Evolutionary conservation across 441 rosid genomes (phyloP).

Genomic region (Biscutella auriculata): DNA sequence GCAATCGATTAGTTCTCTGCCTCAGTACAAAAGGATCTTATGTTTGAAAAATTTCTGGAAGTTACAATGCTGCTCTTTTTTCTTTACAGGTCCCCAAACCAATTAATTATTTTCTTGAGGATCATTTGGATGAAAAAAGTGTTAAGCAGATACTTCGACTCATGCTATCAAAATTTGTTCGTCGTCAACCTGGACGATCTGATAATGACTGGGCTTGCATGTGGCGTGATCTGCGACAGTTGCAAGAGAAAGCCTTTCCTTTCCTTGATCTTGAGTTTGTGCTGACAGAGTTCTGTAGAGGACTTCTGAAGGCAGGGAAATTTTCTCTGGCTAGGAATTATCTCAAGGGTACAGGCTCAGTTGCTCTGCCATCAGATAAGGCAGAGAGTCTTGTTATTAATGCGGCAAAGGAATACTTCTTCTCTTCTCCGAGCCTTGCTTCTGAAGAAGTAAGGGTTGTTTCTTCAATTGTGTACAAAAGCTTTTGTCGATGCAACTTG

Average conservation of each 20-base stretch:
- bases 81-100: slow-evolving; percentile 83
- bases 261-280: slow-evolving; percentile 84
- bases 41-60: not conserved
- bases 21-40: not conserved
- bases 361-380: slow-evolving; percentile 67
- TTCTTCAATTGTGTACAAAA: slow-evolving; percentile 5
- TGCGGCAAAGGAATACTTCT: slow-evolving; percentile 90
- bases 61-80: slow-evolving; percentile 9
- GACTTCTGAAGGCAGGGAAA: slow-evolving; percentile 91
- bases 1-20: not conserved
- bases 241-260: slow-evolving; percentile 83
- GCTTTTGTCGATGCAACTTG: slow-evolving; percentile 8
- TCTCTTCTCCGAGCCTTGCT: slow-evolving; percentile 85
- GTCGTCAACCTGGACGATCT: slow-evolving; percentile 69
- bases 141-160: slow-evolving; percentile 90
- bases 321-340: slow-evolving; percentile 95
- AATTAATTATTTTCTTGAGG: slow-evolving; percentile 62
- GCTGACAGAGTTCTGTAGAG: slow-evolving; percentile 91
- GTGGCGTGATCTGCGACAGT: slow-evolving; percentile 90
- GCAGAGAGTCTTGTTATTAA: slow-evolving; percentile 91
- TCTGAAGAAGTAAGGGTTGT: slow-evolving; percentile 67
- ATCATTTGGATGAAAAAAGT: slow-evolving; percentile 73
- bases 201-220: slow-evolving; percentile 98
- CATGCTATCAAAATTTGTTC: slow-evolving; percentile 84
- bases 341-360: slow-evolving; percentile 83